phyloP scores from a whole-genome alignment of 2,329 filamentous ascomycete species.

The Emergomyces pasteurianus region DNA sequence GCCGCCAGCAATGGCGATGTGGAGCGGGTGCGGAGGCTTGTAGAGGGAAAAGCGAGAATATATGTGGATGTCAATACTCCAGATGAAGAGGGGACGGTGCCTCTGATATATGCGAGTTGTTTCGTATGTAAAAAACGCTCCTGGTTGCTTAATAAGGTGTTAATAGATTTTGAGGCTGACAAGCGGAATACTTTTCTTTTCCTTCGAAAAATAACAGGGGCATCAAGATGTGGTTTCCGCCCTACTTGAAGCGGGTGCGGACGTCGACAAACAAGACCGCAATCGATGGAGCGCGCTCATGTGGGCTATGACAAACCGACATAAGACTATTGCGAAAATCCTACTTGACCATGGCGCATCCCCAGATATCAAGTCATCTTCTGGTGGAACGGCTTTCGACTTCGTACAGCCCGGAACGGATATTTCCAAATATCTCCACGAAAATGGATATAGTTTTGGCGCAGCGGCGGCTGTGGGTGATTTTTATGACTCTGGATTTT shows the following conservation, averaged over 20 bases:
- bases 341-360: slow-evolving; percentile 88
- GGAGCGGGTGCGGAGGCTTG: slow-evolving; percentile 62
- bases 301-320: slow-evolving; percentile 99
- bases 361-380: slow-evolving; percentile 89
- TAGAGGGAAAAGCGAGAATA: slow-evolving; percentile 59
- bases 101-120: slow-evolving; percentile 93
- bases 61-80: slow-evolving; percentile 77
- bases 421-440: slow-evolving; percentile 87
- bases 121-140: slow-evolving; percentile 53
- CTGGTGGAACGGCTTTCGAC: slow-evolving; percentile 86
- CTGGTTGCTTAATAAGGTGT: neutral
- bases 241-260: slow-evolving; percentile 71
- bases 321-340: slow-evolving; percentile 89
- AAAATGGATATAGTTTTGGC: slow-evolving; percentile 68
- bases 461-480: slow-evolving; percentile 51
- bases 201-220: slow-evolving; percentile 41
- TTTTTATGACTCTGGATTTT: slow-evolving; percentile 87
- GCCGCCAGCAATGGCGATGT: slow-evolving; percentile 93
- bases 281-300: slow-evolving; percentile 97
- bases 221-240: slow-evolving; percentile 80
- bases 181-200: slow-evolving; percentile 7
- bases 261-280: slow-evolving; percentile 85
- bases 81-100: slow-evolving; percentile 92
- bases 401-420: slow-evolving; percentile 93
- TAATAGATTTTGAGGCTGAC: neutral